Evolutionary conservation across 1,284 basidiomycete species (phyloP), one percentile per base, ranked within the genome.

Genomic region (Pyrrhoderma noxium): DNA sequence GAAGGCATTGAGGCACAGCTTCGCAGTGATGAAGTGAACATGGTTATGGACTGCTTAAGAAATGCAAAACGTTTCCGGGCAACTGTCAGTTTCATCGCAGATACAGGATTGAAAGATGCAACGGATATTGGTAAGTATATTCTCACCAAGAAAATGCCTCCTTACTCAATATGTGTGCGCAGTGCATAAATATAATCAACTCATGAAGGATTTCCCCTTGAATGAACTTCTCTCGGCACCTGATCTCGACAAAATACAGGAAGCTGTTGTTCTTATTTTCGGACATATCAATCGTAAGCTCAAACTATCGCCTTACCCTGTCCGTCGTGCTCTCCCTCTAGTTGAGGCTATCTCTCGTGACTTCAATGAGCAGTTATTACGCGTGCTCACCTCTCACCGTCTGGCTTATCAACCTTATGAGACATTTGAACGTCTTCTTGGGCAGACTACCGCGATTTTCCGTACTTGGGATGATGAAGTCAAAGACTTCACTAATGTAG

Each of bases 121-220:
- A 87, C 84, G 39, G 92, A 96, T 62, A 72, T 84, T 4, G 89
- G 87, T 87, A 58, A 60, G 82, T 70, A 3, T 3, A 11, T 37
- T 25, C 8, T 8, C 23, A 21, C 31, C 41, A 5, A 16, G 36
- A 19, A 38, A 35, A 25, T 23, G 40, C 34, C 19, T 47, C 3
- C 16, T 31, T 23, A 11, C 14, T 42, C 42, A 35, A 14, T 11
- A 40, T 4, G n/a, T 18, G 2, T 18, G 18, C 18, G 18, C 57
- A 90, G 93, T 95, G 2, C 91, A 93, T 75, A 95, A 95, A 67
- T 95, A 98, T 74, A 98, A 99, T 63, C 83, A 90, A 57, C 78
- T 99, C 54, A 98, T 99, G 95, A 96, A 95, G 68, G 96, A 99
- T 64, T 97, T 99, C 62, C 96, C 96, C 0, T 73, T 99, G 38